phyloP scores from a whole-genome alignment of 441 rosid species.

The Hura crepitans region DNA sequence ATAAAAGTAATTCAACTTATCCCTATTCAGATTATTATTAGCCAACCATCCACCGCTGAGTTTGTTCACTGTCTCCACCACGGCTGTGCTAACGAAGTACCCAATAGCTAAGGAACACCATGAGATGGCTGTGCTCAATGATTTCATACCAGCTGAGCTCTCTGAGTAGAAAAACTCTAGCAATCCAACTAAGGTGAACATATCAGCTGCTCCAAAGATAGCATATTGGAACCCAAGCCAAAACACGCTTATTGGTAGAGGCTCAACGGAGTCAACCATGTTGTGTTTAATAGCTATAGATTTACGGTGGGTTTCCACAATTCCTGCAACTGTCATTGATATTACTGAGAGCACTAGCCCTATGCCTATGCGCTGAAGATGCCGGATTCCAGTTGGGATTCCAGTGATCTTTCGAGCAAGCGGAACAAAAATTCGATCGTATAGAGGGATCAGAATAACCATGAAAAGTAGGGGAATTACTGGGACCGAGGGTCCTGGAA shows the following conservation, averaged over 20 bases:
- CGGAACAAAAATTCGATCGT: constrained; percentile 55
- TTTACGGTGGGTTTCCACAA: constrained; percentile 47
- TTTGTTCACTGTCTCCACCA: constrained; percentile 51
- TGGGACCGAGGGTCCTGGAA: constrained; percentile 55
- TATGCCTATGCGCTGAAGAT: constrained; percentile 52
- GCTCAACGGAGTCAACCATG: constrained; percentile 47
- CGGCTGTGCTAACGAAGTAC: constrained; percentile 45
- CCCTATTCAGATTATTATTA: constrained; percentile 49
- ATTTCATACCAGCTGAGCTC: constrained; percentile 55
- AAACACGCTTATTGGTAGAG: constrained; percentile 50
- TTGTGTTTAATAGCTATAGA: constrained; percentile 39
- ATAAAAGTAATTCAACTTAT: constrained; percentile 51
- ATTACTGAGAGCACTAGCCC: constrained; percentile 51
- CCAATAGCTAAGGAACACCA: constrained; percentile 59
- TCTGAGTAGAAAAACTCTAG: constrained; percentile 58
- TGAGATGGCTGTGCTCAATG: constrained; percentile 47
- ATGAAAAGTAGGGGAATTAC: constrained; percentile 50
- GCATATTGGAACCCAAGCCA: constrained; percentile 60
- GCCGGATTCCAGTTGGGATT: constrained; percentile 48
- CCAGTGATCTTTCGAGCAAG: constrained; percentile 47
- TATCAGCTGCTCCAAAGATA: constrained; percentile 52
- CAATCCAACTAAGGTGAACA: constrained; percentile 59
- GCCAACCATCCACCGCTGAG: constrained; percentile 59
- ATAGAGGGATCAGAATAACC: constrained; percentile 44
- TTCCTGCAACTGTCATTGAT: constrained; percentile 54